Evolutionary conservation across 768 basidiomycete genomes (phyloP).

Genomic region (Russula vinacea): DNA sequence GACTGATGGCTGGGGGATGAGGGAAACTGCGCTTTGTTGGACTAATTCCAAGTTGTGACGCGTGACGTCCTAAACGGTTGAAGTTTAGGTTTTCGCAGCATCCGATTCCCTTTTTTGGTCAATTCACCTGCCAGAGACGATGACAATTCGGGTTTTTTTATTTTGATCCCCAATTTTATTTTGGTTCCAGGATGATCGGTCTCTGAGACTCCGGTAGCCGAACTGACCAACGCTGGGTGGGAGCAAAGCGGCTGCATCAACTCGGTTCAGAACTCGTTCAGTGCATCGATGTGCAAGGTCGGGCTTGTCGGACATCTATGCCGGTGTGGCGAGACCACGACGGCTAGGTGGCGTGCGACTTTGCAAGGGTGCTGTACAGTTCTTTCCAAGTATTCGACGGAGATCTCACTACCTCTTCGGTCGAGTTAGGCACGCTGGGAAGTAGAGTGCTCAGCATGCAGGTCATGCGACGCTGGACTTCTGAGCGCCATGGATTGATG

Average conservation of each 20-base stretch:
- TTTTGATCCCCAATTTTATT: neutral
- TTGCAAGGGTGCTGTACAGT: neutral
- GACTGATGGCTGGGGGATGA: conserved; percentile 2
- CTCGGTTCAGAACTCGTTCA: neutral
- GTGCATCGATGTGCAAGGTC: neutral
- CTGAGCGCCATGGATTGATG: neutral
- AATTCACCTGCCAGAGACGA: neutral
- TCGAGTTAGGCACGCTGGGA: neutral
- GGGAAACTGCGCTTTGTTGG: neutral
- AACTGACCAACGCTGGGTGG: neutral
- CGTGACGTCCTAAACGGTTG: neutral
- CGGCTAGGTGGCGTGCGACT: conserved; percentile 2
- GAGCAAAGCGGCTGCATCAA: neutral
- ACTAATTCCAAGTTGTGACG: neutral
- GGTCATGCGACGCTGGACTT: neutral
- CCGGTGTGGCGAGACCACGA: neutral
- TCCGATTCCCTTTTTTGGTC: neutral
- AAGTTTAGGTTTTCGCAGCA: too few relatives aligned
- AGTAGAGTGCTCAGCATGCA: neutral
- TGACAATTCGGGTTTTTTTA: neutral
- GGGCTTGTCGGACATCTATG: too few relatives aligned
- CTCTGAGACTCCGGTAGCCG: neutral
- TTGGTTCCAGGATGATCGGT: too few relatives aligned
- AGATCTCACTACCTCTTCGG: neutral
- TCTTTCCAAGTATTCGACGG: neutral